phyloP scores from a whole-genome alignment of 2,329 filamentous ascomycete genomes.

The Elsinoe perseae region DNA sequence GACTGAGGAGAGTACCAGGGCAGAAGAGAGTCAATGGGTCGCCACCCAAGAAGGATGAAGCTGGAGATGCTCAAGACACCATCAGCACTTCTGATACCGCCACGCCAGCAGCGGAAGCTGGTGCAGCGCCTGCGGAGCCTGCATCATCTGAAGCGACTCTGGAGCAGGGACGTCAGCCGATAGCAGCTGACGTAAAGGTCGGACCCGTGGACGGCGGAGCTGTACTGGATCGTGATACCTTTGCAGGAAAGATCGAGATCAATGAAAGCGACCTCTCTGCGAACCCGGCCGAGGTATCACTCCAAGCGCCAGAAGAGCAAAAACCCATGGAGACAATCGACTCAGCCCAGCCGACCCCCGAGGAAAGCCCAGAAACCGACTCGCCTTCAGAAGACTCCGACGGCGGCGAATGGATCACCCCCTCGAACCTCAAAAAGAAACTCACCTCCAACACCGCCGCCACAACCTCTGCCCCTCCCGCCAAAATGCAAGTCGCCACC shows the following conservation, averaged over 20 bases:
- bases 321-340: slow-evolving; percentile 24
- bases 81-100: not conserved
- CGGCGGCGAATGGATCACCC: slow-evolving; percentile 85
- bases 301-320: slow-evolving; percentile 22
- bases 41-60: slow-evolving; percentile 43
- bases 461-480: slow-evolving; percentile 41
- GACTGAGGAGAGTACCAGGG: slow-evolving; percentile 67
- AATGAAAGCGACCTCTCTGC: not conserved
- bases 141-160: not conserved
- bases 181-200: too few species aligned
- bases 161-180: too few species aligned
- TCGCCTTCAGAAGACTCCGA: slow-evolving; percentile 42
- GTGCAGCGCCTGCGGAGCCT: too few species aligned
- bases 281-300: slow-evolving; percentile 9
- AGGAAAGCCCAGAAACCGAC: slow-evolving; percentile 14
- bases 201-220: too few species aligned
- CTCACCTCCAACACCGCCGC: slow-evolving; percentile 54
- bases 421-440: slow-evolving; percentile 79
- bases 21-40: slow-evolving; percentile 71
- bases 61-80: not conserved
- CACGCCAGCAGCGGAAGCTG: not conserved
- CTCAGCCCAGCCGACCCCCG: slow-evolving; percentile 19
- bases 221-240: too few species aligned
- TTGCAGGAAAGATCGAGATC: not conserved
- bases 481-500: slow-evolving; percentile 75